Base-by-base conservation (phyloP, 805 yeast genomes). In the Teunomyces tritomae region DNA sequence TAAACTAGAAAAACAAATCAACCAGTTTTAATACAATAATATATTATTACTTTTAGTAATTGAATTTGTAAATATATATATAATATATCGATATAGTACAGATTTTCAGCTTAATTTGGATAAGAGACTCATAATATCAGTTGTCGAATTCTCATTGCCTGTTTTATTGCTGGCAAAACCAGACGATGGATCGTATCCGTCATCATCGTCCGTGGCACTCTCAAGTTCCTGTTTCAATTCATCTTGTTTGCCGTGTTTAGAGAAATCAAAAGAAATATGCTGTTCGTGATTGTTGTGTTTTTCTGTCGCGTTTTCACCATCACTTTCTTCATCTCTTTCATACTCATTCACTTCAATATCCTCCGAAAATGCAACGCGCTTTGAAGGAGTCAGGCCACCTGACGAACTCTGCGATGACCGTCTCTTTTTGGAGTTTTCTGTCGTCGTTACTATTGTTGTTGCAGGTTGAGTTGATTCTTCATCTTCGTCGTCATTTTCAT, bases 291-390 rank as follows among this genome's bases (percentile, higher is more conserved):
- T 57, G 5, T 45, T 53, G 24, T 49, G 53, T 28, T 37, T 58
- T 10, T 56, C 57, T 5, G 50, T 56, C 13, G 47, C 52, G 16
- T 53, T 50, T 11, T 44, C 54, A 20, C 48, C 53, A 28, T 57
- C 61, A 3, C 61, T 52, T 27, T 62, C 60, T n/a, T 68, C 73
- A 40, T 71, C 77, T 6, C 70, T 52, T 27, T 66, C 71, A 47
- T 59, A 72, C 51, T 72, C 77, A 49, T 72, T 72, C 28, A 72
- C 61, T 53, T 72, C 71, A 13, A 72, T 59, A 37, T 71, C 70
- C 44, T 71, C 76, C 0, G 74, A 65, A 47, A 72, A 72, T 26
- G 76, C 76, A 6, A 72, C 77, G 33, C 68, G 60, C 46, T 66
- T 69, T 8, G 58, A 49, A 6, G 65, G 62, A n/a, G 68, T 56